phyloP scores from a whole-genome alignment of 2,329 filamentous ascomycete species.

The Cordyceps fumosorosea region DNA sequence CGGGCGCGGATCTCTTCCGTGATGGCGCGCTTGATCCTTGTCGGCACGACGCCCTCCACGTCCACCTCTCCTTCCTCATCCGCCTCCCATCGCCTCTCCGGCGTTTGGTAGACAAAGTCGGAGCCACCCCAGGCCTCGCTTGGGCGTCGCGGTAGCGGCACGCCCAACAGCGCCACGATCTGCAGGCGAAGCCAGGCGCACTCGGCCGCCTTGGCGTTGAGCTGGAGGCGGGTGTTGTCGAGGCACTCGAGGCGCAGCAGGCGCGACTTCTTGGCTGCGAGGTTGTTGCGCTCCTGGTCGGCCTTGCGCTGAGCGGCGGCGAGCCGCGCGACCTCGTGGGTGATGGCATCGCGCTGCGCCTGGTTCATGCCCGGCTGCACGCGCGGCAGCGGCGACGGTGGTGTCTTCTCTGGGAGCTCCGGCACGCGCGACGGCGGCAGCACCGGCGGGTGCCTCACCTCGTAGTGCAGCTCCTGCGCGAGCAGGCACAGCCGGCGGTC shows the following conservation, averaged over 20 bases:
- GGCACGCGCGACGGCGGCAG: constrained; percentile 22
- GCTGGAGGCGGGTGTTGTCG: constrained; percentile 16
- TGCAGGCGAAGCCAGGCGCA: constrained; percentile 23
- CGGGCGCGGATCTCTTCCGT: constrained; percentile 3
- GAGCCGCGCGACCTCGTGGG: constrained; percentile 7
- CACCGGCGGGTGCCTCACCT: constrained; percentile 20
- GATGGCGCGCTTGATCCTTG: neutral
- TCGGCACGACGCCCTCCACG: neutral
- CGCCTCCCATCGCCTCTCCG: neutral
- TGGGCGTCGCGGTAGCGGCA: constrained; percentile 6
- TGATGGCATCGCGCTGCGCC: constrained; percentile 9
- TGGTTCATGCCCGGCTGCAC: constrained; percentile 12
- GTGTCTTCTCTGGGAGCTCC: constrained; percentile 23
- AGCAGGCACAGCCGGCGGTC: constrained; percentile 18
- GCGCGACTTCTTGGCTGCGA: constrained; percentile 31
- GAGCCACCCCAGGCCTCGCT: constrained; percentile 8
- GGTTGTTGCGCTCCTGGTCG: constrained; percentile 31
- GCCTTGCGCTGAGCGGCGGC: constrained; percentile 22
- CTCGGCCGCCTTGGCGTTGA: constrained; percentile 21
- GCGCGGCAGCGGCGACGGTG: constrained; percentile 16
- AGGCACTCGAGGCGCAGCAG: constrained; percentile 24
- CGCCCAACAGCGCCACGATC: constrained; percentile 20
- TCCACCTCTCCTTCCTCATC: neutral
- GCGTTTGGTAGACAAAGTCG: neutral
- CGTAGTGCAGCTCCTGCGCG: constrained; percentile 18